Base-by-base conservation (phyloP, 2,329 filamentous ascomycete species). In the Bimuria novae-zelandiae region DNA sequence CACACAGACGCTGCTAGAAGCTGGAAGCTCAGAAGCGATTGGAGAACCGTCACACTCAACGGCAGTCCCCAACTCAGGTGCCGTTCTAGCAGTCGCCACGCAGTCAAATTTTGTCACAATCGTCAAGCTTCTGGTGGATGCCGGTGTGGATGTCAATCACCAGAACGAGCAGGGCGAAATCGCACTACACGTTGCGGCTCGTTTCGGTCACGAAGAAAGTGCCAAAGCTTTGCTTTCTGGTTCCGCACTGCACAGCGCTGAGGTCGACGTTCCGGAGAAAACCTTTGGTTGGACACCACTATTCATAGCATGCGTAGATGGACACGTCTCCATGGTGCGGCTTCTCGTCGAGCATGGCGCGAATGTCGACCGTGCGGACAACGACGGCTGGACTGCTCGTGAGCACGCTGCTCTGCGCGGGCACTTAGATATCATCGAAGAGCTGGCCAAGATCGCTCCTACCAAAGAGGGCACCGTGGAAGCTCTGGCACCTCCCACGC, bases 221-320 rank as follows among this genome's bases (percentile, higher is more conserved):
- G 90, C 90, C 12, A 84, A 81, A 53, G 85, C 90, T 19, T 78
- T 99, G 19, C 73, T 97, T 2, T 80, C 86, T 14, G 90, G 89
- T 2, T 87, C 84, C 0, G 75, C 80, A 5, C 79, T 83, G 37
- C 89, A 94, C 62, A 90, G 87, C 66, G 86, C 87, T 0, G 78
- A 97, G 56, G 77, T 92, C 0, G 89, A 96, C 63, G 77, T 95
- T 30, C 77, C 83, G 0, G 94, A 99, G 69, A 89, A 88, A 49
- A 88, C 89, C 0, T 97, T 95, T 68, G 86, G 88, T 3, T 99
- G 94, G 93, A 97, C 94, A 0, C 90, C 94, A n/a, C 79, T 99
- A 11, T 94, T 96, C 68, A 89, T 96, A 59, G 90, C 93, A 8
- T 90, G 89, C 49, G 93, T 97, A 2, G 92, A 99, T 67, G 93